A percentile compares a stretch with the other conserved stretches of the same genome.
Conservation (phyloP, 148 eudicot species). For the Camellia lanceoleosa region DNA sequence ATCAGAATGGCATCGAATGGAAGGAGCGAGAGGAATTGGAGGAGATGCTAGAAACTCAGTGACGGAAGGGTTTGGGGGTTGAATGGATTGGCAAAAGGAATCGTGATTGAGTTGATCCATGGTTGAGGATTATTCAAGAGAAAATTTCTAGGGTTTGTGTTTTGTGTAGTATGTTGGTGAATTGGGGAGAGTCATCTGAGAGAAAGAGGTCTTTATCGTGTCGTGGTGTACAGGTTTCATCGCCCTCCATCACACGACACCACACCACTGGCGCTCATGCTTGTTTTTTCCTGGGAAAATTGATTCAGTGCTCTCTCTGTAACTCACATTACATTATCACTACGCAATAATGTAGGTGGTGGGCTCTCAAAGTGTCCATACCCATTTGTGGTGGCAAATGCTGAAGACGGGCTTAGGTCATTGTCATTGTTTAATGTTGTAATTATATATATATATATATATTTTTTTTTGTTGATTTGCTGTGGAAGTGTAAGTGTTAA, state of each 20-base stretch:
- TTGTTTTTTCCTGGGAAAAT: background rate
- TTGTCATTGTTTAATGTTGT: background rate
- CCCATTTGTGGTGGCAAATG: too few species aligned
- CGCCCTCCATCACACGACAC: background rate
- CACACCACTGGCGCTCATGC: background rate
- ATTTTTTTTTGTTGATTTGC: background rate
- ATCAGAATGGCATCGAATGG: background rate
- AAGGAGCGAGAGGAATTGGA: background rate
- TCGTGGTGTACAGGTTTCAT: background rate
- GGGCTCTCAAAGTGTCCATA: background rate
- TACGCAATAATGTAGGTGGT: too few species aligned
- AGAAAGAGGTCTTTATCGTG: background rate
- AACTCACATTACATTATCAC: background rate
- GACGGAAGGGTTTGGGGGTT: background rate
- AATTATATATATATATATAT: too few species aligned
- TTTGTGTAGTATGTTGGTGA: background rate
- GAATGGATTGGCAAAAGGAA: conserved; percentile 4
- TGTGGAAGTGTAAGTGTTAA: too few species aligned
- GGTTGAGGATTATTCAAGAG: background rate
- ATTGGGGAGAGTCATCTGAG: background rate
- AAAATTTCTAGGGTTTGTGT: background rate
- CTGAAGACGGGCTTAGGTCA: background rate
- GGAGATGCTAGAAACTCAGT: background rate
- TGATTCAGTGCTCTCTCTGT: too few species aligned
- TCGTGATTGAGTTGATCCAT: conserved; percentile 17